Conservation (phyloP, 2,329 filamentous ascomycete genomes). For the Aciculosporium take region DNA sequence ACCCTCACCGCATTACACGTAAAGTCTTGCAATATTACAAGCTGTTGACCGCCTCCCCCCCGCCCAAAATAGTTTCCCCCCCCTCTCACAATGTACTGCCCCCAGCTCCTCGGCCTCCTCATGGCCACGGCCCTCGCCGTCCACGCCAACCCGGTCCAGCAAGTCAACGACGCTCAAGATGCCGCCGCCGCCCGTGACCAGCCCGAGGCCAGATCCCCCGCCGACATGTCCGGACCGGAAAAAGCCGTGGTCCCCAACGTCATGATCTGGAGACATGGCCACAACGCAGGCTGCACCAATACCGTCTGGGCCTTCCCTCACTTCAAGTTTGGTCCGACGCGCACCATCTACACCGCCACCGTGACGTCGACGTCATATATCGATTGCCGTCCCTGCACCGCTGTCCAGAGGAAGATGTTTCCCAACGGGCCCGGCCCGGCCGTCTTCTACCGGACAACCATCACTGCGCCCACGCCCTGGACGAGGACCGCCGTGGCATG, state of each 20-base stretch:
- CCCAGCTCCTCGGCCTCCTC: slow-evolving; percentile 1
- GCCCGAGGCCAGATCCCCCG: too few relatives aligned
- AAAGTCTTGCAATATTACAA: too few relatives aligned
- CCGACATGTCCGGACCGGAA: too few relatives aligned
- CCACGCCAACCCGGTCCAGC: slow-evolving; percentile 4
- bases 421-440: slow-evolving; percentile 10
- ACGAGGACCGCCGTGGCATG: slow-evolving; percentile 6
- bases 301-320: background rate
- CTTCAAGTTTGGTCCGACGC: slow-evolving; percentile 10
- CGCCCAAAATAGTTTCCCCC: too few relatives aligned
- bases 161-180: background rate
- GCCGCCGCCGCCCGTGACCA: background rate
- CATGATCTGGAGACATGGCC: too few relatives aligned
- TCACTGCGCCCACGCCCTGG: slow-evolving; percentile 8
- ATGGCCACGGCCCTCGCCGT: slow-evolving; percentile 1
- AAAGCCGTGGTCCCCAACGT: too few relatives aligned
- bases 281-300: slow-evolving; percentile 7
- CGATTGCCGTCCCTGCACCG: slow-evolving; percentile 15
- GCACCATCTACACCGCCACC: slow-evolving; percentile 15
- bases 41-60: too few relatives aligned
- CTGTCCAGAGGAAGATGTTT: slow-evolving; percentile 3
- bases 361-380: slow-evolving; percentile 10
- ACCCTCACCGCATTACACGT: too few relatives aligned
- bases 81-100: slow-evolving; percentile 3
- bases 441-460: slow-evolving; percentile 11